phyloP scores from a whole-genome alignment of 805 yeast genomes.

The Ogataea pini region DNA sequence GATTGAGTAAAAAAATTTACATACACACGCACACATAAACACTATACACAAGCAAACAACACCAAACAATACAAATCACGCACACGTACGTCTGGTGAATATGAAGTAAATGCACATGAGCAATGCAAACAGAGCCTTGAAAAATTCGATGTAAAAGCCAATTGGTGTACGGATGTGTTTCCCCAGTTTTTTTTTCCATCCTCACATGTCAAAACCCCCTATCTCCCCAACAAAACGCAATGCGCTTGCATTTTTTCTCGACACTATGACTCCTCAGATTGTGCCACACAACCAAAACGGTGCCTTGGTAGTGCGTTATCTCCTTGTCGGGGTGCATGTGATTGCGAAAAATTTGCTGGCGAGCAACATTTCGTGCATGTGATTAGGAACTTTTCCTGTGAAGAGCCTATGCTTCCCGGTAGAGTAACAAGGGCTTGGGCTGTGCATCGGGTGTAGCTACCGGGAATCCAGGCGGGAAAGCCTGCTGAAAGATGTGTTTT shows the following conservation, averaged over 20 bases:
- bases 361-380: background rate
- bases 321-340: slow-evolving; percentile 10
- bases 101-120: too few species aligned
- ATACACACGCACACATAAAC: background rate
- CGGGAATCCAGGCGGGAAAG: background rate
- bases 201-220: background rate
- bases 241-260: background rate
- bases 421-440: background rate
- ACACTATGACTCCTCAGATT: background rate
- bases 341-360: background rate
- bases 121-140: too few species aligned
- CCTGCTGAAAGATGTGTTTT: background rate
- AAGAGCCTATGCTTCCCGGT: too few species aligned
- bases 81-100: too few species aligned
- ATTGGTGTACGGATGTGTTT: background rate
- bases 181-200: background rate
- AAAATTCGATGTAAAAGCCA: too few species aligned
- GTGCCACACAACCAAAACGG: background rate
- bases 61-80: too few species aligned
- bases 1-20: slow-evolving; percentile 5
- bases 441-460: background rate
- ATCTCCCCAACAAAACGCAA: background rate
- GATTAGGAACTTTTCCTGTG: background rate
- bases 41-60: too few species aligned
- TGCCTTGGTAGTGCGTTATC: background rate